Percentiles rank a stretch among this genome's conserved stretches.
These are phyloP conservation scores for Chloromonas sp. DNA, from an alignment of 163 green algal genomes.

Conservation along the genomic window DNA sequence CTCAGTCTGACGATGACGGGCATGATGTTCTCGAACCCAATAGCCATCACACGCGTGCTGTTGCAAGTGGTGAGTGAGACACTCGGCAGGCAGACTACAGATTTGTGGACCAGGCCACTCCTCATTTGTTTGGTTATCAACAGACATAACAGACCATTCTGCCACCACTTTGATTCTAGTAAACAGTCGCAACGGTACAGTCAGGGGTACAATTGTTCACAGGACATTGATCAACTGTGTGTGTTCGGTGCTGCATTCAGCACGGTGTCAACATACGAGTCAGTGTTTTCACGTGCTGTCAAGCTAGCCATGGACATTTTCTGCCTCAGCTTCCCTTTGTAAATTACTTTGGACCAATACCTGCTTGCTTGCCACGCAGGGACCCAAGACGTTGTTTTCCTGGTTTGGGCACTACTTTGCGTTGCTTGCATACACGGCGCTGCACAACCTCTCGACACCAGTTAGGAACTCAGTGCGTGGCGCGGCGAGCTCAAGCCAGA, in stretches of 20 bases:
- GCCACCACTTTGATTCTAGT: not conserved
- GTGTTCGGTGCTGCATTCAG: no score
- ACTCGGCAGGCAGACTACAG: not conserved
- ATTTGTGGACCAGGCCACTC: not conserved
- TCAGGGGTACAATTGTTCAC: not conserved
- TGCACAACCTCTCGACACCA: conserved; percentile 34
- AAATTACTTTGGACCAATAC: no score
- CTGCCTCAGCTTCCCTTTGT: no score
- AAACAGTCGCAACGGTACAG: not conserved
- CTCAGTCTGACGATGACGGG: conserved; percentile 55
- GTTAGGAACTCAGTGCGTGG: conserved; percentile 17
- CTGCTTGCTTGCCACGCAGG: not conserved
- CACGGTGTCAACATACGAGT: no score
- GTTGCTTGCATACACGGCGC: conserved; percentile 38
- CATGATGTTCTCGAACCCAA: conserved; percentile 50
- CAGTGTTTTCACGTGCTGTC: no score
- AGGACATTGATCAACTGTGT: not conserved
- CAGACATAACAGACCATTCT: not conserved
- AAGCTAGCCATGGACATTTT: no score
- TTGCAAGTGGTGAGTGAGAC: conserved; percentile 26
- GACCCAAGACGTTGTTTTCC: not conserved
- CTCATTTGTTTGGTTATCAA: not conserved
- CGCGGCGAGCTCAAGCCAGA: not conserved
- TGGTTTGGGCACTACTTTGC: conserved; percentile 56
- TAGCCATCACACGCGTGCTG: conserved; percentile 34